phyloP scores from a whole-genome alignment of 768 basidiomycete species.

The Leccinum aurantiacum region DNA sequence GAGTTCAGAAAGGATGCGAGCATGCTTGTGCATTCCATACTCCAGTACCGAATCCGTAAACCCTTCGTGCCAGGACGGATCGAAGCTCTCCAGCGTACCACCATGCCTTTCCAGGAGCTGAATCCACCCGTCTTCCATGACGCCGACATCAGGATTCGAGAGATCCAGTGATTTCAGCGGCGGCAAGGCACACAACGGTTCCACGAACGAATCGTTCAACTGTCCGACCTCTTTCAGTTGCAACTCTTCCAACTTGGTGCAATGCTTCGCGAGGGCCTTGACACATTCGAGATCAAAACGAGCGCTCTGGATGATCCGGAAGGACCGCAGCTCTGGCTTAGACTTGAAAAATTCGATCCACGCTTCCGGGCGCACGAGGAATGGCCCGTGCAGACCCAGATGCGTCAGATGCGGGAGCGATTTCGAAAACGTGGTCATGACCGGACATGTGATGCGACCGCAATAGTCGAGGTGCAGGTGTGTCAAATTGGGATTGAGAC shows the following conservation, averaged over 20 bases:
- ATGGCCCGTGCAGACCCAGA: slow-evolving; percentile 84
- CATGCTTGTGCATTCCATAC: slow-evolving; percentile 56
- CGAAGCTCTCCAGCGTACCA: slow-evolving; percentile 52
- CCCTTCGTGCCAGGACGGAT: slow-evolving; percentile 67
- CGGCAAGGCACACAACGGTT: slow-evolving; percentile 40
- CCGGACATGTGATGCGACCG: slow-evolving; percentile 70
- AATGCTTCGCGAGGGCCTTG: slow-evolving; percentile 50
- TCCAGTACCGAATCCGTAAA: slow-evolving; percentile 62
- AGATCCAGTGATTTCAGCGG: slow-evolving; percentile 65
- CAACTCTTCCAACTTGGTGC: slow-evolving; percentile 61
- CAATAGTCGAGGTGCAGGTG: slow-evolving; percentile 82
- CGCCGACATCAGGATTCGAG: slow-evolving; percentile 57
- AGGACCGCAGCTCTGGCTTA: slow-evolving; percentile 62
- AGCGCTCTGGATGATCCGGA: slow-evolving; percentile 83
- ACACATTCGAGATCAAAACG: slow-evolving; percentile 77
- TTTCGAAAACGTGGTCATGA: slow-evolving; percentile 57
- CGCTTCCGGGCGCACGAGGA: slow-evolving; percentile 68
- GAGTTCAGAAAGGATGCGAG: slow-evolving; percentile 50
- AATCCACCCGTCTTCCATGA: slow-evolving; percentile 54
- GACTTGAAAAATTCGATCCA: slow-evolving; percentile 77
- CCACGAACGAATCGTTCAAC: slow-evolving; percentile 64
- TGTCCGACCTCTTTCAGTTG: slow-evolving; percentile 77
- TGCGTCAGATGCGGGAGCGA: slow-evolving; percentile 65
- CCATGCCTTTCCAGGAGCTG: slow-evolving; percentile 58
- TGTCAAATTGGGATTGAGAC: slow-evolving; percentile 83